Evolutionary conservation across 495 filamentous ascomycete genomes (phyloP).

Genomic region (Staphylotrichum tortipilum): DNA sequence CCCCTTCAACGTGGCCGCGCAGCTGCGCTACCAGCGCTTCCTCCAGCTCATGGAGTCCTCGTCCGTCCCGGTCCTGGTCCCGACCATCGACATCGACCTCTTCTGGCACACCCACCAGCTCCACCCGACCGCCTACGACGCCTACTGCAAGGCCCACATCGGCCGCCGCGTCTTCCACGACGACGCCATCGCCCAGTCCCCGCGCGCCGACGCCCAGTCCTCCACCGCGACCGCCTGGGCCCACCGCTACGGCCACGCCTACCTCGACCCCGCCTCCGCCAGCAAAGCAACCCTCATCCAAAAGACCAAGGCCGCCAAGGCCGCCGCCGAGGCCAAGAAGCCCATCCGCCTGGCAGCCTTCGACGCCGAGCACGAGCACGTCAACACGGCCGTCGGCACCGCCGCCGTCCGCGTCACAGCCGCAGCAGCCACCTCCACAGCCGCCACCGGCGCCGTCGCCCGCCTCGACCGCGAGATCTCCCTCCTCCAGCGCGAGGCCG

Average conservation of each 20-base stretch:
- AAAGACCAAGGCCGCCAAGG: too few relatives aligned
- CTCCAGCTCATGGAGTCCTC: neutral
- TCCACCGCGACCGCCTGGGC: neutral
- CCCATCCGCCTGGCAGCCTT: too few relatives aligned
- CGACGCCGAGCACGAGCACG: too few relatives aligned
- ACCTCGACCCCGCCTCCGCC: neutral
- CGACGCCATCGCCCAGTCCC: neutral
- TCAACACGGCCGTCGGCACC: too few relatives aligned
- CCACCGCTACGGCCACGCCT: neutral
- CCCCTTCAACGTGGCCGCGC: neutral
- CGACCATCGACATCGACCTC: constrained; percentile 65
- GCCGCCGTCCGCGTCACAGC: too few relatives aligned
- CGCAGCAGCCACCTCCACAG: too few relatives aligned
- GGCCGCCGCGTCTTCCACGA: constrained; percentile 4
- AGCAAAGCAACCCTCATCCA: too few relatives aligned
- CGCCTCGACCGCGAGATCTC: too few relatives aligned
- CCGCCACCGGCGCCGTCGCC: too few relatives aligned
- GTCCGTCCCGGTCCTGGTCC: constrained; percentile 31
- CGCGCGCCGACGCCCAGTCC: neutral
- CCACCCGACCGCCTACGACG: constrained; percentile 45
- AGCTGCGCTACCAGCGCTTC: constrained; percentile 2
- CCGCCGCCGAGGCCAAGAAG: too few relatives aligned
- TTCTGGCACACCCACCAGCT: constrained; percentile 57
- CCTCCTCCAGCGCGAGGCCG: too few relatives aligned
- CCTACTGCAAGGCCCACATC: constrained; percentile 31